Evolutionary conservation across 2,329 filamentous ascomycete genomes (phyloP).

Genomic region (Erysiphe pisi): DNA sequence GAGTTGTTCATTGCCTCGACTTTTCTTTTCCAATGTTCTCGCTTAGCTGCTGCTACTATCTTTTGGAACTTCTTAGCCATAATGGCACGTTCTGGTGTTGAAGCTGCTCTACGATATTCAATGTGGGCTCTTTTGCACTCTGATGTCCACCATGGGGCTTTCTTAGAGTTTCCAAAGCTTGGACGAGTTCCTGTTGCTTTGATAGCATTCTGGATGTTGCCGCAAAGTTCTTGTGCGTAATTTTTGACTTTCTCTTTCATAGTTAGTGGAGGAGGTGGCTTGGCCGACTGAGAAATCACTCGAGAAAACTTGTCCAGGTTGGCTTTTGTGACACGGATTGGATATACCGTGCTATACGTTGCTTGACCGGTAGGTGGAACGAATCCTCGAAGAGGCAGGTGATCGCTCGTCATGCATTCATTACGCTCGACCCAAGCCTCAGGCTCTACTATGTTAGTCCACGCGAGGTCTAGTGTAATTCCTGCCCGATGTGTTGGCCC

Average conservation of each 20-base stretch:
- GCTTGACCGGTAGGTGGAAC: background rate
- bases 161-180: background rate
- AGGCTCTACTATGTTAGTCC: background rate
- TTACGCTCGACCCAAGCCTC: background rate
- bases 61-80: background rate
- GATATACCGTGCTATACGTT: background rate
- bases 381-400: background rate
- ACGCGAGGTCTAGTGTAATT: background rate
- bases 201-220: background rate
- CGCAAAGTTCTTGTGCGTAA: background rate
- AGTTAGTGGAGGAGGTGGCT: background rate
- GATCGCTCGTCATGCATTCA: conserved; percentile 17
- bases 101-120: background rate
- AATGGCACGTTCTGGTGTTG: background rate
- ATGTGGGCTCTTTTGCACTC: background rate
- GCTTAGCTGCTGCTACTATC: background rate
- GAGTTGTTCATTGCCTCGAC: background rate
- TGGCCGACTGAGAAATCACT: background rate
- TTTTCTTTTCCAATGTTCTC: background rate
- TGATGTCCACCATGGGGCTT: background rate
- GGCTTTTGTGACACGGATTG: background rate
- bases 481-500: background rate
- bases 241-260: background rate
- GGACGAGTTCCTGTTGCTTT: background rate
- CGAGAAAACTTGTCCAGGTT: background rate